Conservation (phyloP, 305 asterid genomes). For the Plantago coronopus region DNA sequence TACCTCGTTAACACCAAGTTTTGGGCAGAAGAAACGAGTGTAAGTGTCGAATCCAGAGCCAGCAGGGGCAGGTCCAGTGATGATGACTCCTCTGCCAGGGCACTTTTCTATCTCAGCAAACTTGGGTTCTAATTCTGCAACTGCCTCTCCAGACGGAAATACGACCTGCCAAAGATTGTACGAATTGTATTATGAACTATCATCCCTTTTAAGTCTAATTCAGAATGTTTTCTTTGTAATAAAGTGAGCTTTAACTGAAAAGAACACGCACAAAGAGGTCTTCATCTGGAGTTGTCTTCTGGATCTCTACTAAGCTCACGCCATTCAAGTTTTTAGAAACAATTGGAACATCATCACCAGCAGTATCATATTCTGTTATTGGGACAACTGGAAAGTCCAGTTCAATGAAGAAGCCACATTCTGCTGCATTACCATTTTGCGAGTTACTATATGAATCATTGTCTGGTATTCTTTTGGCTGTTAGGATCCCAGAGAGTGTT, state of each 20-base stretch:
- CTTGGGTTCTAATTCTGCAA: slow-evolving; percentile 49
- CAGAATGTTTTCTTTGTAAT: neutral
- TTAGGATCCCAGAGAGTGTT: slow-evolving; percentile 17
- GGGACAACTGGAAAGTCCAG: slow-evolving; percentile 70
- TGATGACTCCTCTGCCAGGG: slow-evolving; percentile 55
- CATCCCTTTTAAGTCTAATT: no score
- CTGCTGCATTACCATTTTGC: slow-evolving; percentile 30
- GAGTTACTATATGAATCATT: no score
- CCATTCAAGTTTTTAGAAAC: slow-evolving; percentile 61
- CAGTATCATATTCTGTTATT: slow-evolving; percentile 24
- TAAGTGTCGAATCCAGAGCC: slow-evolving; percentile 74
- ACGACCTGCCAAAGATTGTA: slow-evolving; percentile 47
- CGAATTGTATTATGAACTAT: neutral
- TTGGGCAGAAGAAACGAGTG: slow-evolving; percentile 84
- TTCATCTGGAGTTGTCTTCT: slow-evolving; percentile 37
- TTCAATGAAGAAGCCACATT: slow-evolving; percentile 45
- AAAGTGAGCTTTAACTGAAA: neutral
- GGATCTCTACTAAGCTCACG: slow-evolving; percentile 55
- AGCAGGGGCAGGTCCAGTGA: slow-evolving; percentile 65
- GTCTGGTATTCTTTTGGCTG: slow-evolving; percentile 20
- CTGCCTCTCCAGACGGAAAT: slow-evolving; percentile 62
- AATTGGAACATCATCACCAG: slow-evolving; percentile 34
- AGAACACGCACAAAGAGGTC: slow-evolving; percentile 68
- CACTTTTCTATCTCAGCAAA: slow-evolving; percentile 46
- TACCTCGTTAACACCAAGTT: slow-evolving; percentile 69